Percentiles rank a stretch among this genome's conserved stretches.
Conservation (phyloP, 2,329 filamentous ascomycete species). For the Byssothecium circinans region DNA sequence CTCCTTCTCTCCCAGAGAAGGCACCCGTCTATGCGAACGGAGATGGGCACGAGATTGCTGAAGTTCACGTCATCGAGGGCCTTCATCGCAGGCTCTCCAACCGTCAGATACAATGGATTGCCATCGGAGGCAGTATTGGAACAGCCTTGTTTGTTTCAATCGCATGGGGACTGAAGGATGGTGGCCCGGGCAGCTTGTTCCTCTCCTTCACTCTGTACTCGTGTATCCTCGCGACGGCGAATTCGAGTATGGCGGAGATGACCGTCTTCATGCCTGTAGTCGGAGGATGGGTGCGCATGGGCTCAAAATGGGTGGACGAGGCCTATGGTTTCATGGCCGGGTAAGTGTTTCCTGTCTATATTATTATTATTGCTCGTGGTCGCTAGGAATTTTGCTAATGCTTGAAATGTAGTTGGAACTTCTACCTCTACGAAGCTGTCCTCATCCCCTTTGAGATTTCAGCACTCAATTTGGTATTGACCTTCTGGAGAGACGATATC, state of each 20-base stretch:
- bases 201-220: conserved; percentile 59
- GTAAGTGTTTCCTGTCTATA: background rate
- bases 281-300: conserved; percentile 62
- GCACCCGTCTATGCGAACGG: background rate
- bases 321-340: conserved; percentile 59
- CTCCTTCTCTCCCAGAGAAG: background rate
- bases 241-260: conserved; percentile 66
- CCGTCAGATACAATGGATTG: conserved; percentile 33
- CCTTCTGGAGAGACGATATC: conserved; percentile 36
- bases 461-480: conserved; percentile 18
- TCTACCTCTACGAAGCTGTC: conserved; percentile 43
- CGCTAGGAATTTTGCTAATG: background rate
- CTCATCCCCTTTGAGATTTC: conserved; percentile 52
- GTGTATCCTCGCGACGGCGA: conserved; percentile 57
- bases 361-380: background rate
- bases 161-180: conserved; percentile 52
- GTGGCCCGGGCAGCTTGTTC: conserved; percentile 55
- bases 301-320: conserved; percentile 64
- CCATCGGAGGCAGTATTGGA: conserved; percentile 30
- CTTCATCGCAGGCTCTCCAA: conserved; percentile 14
- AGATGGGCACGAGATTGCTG: background rate
- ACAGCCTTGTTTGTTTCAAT: conserved; percentile 59
- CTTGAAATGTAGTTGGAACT: background rate
- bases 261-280: conserved; percentile 60
- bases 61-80: conserved; percentile 3